Conservation (phyloP, 2,329 filamentous ascomycete genomes). For the Clarireedia homoeocarpa region DNA sequence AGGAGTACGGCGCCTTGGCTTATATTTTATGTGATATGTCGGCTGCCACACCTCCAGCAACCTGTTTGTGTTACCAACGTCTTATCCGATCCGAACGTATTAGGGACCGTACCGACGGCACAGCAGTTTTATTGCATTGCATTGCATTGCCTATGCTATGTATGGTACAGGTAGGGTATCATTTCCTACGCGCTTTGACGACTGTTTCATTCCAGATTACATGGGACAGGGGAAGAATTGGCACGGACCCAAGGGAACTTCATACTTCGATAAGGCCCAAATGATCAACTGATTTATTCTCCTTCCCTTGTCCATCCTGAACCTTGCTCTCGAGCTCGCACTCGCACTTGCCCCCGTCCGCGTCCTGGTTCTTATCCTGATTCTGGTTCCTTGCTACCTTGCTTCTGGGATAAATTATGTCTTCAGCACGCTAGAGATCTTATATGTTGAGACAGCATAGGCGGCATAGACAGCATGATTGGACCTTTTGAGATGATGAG, state of each 20-base stretch:
- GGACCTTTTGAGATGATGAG: not conserved
- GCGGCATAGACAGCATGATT: too few species aligned
- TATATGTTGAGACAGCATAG: too few species aligned
- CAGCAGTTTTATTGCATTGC: slow-evolving; percentile 3
- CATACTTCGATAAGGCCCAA: not conserved
- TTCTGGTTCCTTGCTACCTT: too few species aligned
- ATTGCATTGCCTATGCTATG: not conserved
- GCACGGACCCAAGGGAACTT: not conserved
- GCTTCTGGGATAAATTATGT: too few species aligned
- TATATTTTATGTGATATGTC: not conserved
- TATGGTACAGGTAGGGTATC: too few species aligned
- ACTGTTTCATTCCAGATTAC: not conserved
- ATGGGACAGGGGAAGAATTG: not conserved
- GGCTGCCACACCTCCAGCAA: not conserved
- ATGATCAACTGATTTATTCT: slow-evolving; percentile 6
- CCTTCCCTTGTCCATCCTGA: not conserved
- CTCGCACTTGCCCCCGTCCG: too few species aligned
- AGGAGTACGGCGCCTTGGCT: too few species aligned
- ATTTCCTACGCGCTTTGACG: not conserved
- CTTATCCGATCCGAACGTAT: slow-evolving; percentile 4
- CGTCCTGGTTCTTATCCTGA: too few species aligned
- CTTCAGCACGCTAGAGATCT: too few species aligned
- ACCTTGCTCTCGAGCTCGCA: too few species aligned
- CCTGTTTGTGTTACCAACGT: not conserved
- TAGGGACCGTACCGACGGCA: not conserved